Conservation (phyloP, 176 grass and related monocot species). For the Aegilops umbellulata region DNA sequence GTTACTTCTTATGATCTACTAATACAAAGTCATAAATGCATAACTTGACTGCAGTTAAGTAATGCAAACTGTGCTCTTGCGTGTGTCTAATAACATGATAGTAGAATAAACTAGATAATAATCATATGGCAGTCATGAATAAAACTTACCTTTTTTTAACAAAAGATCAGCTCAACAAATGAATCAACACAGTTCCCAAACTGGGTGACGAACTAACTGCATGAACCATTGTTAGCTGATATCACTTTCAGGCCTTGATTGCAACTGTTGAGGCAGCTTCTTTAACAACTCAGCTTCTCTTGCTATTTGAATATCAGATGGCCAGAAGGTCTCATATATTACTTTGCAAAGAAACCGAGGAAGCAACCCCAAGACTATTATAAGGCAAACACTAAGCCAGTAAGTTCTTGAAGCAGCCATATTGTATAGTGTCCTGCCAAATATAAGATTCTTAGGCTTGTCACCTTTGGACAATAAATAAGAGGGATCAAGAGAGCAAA, state of each 20-base stretch:
- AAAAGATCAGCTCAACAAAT: conserved; percentile 51
- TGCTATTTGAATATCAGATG: conserved; percentile 99
- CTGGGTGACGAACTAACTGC: conserved; percentile 34
- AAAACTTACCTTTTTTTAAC: conserved; percentile 55
- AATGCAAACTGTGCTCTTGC: not conserved
- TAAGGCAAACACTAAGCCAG: conserved; percentile 90
- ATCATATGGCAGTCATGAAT: not conserved
- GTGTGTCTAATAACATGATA: not conserved
- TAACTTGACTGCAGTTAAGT: not conserved
- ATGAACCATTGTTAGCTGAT: conserved; percentile 61
- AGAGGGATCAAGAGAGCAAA: not conserved
- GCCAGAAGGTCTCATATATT: conserved; percentile 95
- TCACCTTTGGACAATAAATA: conserved; percentile 21
- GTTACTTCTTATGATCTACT: not conserved
- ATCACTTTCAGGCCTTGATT: conserved; percentile 49
- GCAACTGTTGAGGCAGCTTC: conserved; percentile 60
- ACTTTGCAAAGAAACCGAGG: conserved; percentile 95
- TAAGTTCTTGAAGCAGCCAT: conserved; percentile 76
- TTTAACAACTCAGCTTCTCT: conserved; percentile 95
- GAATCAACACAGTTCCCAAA: conserved; percentile 30
- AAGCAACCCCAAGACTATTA: conserved; percentile 89
- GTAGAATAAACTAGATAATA: not conserved
- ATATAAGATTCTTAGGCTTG: conserved; percentile 29
- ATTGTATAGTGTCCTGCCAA: conserved; percentile 96
- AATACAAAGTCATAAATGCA: conserved; percentile 1